Evolutionary conservation across 2,329 filamentous ascomycete species (phyloP), one percentile per base, ranked within the genome.

Genomic region (Aspergillus ruber): DNA sequence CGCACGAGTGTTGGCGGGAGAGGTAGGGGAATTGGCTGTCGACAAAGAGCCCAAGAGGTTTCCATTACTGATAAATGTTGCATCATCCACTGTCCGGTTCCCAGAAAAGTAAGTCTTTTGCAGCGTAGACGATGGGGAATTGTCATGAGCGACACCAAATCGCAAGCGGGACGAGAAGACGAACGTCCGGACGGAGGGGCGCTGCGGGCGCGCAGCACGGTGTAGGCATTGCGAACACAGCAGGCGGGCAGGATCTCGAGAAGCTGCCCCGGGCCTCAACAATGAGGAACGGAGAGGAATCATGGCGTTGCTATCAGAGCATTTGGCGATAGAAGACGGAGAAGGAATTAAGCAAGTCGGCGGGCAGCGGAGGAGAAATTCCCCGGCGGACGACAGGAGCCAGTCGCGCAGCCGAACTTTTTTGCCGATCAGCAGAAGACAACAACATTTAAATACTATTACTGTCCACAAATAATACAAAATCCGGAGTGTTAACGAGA

Each of bases 81-180:
- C 15, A 5, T 48, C 44, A 39, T 56, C 58, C 3, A 53, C 54
- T 1, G 58, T 46, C 18, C 60, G 55, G 56, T 69, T 63, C 9
- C 66, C 57, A n/a, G 65, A 69, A 47, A 72, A 71, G 53, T 70
- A 72, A 18, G 67, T 56, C 52, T 66, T 68, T 35, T 67, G 58
- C 10, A 70, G 49, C 9, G 58, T 46, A 9, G 59, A 52, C 1
- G 62, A 59, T 15, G 60, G 43, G 5, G 58, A 49, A 42, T 61
- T 60, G 23, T 56, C 50, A 42, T 60, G 59, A 42, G 61, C 54
- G 49, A 57, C 53, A 40, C 59, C 58, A 25, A 59, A 67, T 38
- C 56, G 62, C 35, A 63, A 55, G 46, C 59, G 54, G 32, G 61
- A 57, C 13, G 66, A 64, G 18, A 57, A 57, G 33, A 58, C 45